Base-by-base conservation (phyloP, 257 asterid species). In the Marsdenia floribunda region DNA sequence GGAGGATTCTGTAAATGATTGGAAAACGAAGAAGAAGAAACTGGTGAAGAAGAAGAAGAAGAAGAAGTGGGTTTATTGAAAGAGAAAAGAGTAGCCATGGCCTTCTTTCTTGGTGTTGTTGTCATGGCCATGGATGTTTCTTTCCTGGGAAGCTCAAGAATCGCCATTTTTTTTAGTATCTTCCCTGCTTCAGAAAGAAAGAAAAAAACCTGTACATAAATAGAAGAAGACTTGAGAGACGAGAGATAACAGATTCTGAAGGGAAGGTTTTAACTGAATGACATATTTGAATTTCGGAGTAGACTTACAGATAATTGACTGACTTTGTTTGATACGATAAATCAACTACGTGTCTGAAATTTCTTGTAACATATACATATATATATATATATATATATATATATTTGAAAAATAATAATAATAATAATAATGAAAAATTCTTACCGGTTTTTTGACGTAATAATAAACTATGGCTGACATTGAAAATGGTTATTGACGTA, bases 131-230 rank as follows among this genome's bases (percentile, higher is more conserved):
- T 33, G 35, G 68, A n/a, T 26, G 82, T 37, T 26, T 74, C 79
- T 7, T 44, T 44, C 77, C 65, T 75, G 14, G 10, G 49, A 78
- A 80, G 65, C 53, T 82, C 85, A 35, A 65, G 49, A 18, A 84
- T 80, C 12, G 87, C 89, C 92, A 88, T 88, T 78, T 73, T 50
- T 60, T 44, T 29, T 29, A 13, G 16, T 46, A 2, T 44, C 38
- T 69, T 69, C 71, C 40, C 57, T 21, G 21, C 38, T 44, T 9
- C 58, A 44, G 38, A 26, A 22, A 26, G 29, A 47, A 44, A 54
- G 8, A 29, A 73, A 16, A 24, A 47, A 44, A 38, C 10, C 14
- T 0, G 60, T 46, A 46, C 64, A 46, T 73, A 73, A 59, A 3
- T 3, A 50, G 22, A 47, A 19, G 37, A 33, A 3, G 49, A 44